A percentile compares a stretch with the other conserved stretches of the same genome.
Evolutionary conservation across 2,329 filamentous ascomycete species (phyloP).

Genomic region (Fusarium praegraminearum): DNA sequence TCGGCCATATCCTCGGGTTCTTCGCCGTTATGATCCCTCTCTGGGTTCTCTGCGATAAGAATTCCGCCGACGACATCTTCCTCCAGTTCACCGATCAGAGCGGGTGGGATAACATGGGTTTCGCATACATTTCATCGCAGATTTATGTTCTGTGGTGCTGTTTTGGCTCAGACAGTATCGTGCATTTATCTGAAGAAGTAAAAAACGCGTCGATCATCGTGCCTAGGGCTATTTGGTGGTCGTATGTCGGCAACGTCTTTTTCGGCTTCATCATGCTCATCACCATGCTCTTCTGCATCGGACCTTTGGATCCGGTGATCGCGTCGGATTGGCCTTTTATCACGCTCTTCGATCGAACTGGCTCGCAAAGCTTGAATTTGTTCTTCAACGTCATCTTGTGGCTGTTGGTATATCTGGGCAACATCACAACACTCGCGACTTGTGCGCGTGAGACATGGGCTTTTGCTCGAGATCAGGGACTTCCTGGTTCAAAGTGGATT

Average conservation of each 20-base stretch:
- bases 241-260: slow-evolving; percentile 16
- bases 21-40: slow-evolving; percentile 30
- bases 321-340: slow-evolving; percentile 30
- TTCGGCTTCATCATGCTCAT: slow-evolving; percentile 33
- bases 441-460: slow-evolving; percentile 35
- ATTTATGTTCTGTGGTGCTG: slow-evolving; percentile 33
- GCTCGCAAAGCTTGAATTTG: slow-evolving; percentile 11
- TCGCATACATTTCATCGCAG: slow-evolving; percentile 29
- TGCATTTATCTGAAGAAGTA: slow-evolving; percentile 21
- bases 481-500: slow-evolving; percentile 27
- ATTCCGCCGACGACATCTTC: slow-evolving; percentile 15
- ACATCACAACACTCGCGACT: slow-evolving; percentile 27
- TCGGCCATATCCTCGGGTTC: slow-evolving; percentile 18
- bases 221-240: slow-evolving; percentile 25
- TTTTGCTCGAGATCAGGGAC: slow-evolving; percentile 19
- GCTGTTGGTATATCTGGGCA: slow-evolving; percentile 29
- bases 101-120: slow-evolving; percentile 30
- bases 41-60: slow-evolving; percentile 32
- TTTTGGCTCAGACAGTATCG: slow-evolving; percentile 32
- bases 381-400: slow-evolving; percentile 30
- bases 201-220: slow-evolving; percentile 27
- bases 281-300: slow-evolving; percentile 35
- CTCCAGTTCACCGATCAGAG: slow-evolving; percentile 32
- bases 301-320: slow-evolving; percentile 10
- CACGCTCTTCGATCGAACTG: slow-evolving; percentile 18